Conservation (phyloP, 73 alveolate genomes). For the Paramecium octaurelia region DNA sequence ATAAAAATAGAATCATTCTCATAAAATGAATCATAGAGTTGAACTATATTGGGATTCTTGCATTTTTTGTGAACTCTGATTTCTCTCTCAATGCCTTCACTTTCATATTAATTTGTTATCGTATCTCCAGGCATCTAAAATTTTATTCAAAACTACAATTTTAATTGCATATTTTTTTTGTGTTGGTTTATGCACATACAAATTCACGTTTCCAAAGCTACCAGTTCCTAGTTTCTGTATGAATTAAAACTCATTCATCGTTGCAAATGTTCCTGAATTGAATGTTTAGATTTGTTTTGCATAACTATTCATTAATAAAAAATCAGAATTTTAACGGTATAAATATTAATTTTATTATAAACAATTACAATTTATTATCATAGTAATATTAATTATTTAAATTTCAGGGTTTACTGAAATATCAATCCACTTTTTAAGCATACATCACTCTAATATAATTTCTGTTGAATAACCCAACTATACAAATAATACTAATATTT, state of each 20-base stretch:
- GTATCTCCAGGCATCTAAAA: conserved; percentile 48
- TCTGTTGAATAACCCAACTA: not conserved
- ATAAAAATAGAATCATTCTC: conserved; percentile 47
- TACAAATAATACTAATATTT: not conserved
- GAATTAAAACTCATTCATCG: conserved; percentile 36
- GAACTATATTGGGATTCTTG: not conserved
- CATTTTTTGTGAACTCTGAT: conserved; percentile 42
- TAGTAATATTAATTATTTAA: not conserved
- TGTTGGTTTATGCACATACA: conserved; percentile 2
- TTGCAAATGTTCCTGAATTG: conserved; percentile 16
- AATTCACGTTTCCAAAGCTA: conserved; percentile 49
- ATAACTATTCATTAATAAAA: not conserved
- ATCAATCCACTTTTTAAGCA: not conserved
- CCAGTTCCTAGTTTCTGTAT: conserved; percentile 49
- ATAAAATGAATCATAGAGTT: conserved; percentile 50
- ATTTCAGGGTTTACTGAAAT: not conserved
- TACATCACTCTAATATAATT: not conserved
- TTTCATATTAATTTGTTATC: not conserved
- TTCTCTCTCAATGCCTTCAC: conserved; percentile 58
- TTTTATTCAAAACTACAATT: not conserved
- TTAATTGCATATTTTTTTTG: conserved; percentile 51
- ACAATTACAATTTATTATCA: not conserved
- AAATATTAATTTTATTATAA: not conserved
- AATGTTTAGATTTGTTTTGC: conserved; percentile 9
- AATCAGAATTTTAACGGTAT: not conserved